Evolutionary conservation across 768 basidiomycete genomes (phyloP).

Genomic region (Naganishia kalamii): DNA sequence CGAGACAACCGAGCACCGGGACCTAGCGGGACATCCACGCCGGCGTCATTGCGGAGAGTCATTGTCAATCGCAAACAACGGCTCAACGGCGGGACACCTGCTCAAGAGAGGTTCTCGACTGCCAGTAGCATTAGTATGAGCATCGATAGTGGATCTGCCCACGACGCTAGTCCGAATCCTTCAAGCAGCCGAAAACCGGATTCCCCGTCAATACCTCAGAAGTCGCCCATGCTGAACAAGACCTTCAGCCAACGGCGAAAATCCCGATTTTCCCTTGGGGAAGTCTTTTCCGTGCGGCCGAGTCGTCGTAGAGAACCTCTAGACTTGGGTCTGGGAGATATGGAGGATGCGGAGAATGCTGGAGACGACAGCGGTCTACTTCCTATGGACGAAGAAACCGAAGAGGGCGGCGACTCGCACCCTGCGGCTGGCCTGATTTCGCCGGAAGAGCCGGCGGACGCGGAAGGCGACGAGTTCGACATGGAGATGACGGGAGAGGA

Average conservation of each 20-base stretch:
- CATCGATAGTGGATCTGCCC: not conserved
- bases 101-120: not conserved
- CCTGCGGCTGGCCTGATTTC: constrained; percentile 34
- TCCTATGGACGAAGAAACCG: constrained; percentile 27
- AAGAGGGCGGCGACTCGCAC: not conserved
- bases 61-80: constrained; percentile 13
- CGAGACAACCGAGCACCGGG: not conserved
- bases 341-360: constrained; percentile 25
- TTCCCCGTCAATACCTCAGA: not conserved
- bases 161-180: not conserved
- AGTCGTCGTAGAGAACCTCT: constrained; percentile 10
- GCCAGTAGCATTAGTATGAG: constrained; percentile 13
- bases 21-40: constrained; percentile 4
- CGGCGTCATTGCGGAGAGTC: constrained; percentile 4
- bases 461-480: constrained; percentile 24
- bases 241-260: constrained; percentile 1
- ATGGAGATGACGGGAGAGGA: constrained; percentile 32
- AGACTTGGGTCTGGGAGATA: constrained; percentile 20
- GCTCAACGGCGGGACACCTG: not conserved
- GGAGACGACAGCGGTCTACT: constrained; percentile 38
- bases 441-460: constrained; percentile 34
- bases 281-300: constrained; percentile 7
- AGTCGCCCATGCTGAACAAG: not conserved
- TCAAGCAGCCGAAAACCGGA: not conserved
- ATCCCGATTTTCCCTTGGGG: constrained; percentile 6